Evolutionary conservation across 306 rosid genomes (phyloP).

Genomic region (Medicago ruthenica): DNA sequence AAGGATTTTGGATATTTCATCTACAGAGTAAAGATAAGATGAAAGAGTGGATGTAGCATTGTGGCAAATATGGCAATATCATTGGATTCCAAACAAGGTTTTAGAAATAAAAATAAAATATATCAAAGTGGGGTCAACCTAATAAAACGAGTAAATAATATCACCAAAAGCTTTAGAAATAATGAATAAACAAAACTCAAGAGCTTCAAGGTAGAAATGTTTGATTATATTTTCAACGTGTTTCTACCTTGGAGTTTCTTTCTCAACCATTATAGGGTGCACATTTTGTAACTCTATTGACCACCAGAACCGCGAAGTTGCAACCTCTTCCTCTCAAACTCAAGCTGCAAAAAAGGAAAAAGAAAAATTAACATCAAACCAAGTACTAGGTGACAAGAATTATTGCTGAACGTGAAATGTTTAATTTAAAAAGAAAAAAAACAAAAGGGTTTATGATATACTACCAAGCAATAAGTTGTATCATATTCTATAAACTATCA

Average conservation of each 20-base stretch:
- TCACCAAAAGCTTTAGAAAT: no score
- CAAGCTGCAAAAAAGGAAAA: slow-evolving; percentile 59
- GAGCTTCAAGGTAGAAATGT: no score
- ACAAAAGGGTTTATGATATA: neutral
- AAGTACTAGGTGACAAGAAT: neutral
- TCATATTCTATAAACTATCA: neutral
- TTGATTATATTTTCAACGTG: slow-evolving; percentile 44
- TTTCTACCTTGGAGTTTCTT: slow-evolving; percentile 38
- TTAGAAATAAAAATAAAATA: neutral
- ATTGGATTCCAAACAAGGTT: neutral
- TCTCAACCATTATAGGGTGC: neutral
- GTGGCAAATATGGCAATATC: no score
- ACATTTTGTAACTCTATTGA: no score
- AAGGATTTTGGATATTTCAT: neutral
- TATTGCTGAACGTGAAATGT: neutral
- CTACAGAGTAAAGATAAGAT: neutral
- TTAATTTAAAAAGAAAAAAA: neutral
- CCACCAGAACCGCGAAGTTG: slow-evolving; percentile 55
- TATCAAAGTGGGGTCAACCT: neutral
- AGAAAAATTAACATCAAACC: slow-evolving; percentile 29
- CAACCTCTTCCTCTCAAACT: slow-evolving; percentile 84
- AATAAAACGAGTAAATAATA: neutral
- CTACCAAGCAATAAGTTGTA: neutral
- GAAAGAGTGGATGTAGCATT: no score
- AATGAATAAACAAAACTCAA: no score